These are phyloP conservation scores for Cytospora paraplurivora DNA, from an alignment of 2,329 filamentous ascomycete species.

Conservation along the genomic window DNA sequence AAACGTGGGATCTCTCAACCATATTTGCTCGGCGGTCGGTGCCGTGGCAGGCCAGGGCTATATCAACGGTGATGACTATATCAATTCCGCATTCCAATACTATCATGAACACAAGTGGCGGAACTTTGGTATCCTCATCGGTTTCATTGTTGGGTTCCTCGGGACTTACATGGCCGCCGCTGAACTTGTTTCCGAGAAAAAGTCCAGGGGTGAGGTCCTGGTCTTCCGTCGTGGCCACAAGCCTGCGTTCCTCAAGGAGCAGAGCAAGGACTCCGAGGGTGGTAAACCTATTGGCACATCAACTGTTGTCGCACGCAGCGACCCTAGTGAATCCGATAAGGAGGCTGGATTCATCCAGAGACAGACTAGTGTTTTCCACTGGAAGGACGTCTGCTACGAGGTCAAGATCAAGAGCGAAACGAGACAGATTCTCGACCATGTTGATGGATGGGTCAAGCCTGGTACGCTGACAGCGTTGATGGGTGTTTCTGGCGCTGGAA, in stretches of 20 bases:
- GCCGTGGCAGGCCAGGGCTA: slow-evolving; percentile 52
- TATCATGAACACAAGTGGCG: slow-evolving; percentile 64
- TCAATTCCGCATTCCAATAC: slow-evolving; percentile 59
- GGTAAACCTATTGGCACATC: slow-evolving; percentile 53
- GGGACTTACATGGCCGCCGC: slow-evolving; percentile 63
- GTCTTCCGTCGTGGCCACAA: slow-evolving; percentile 73
- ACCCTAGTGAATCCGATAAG: slow-evolving; percentile 40
- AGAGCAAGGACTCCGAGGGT: slow-evolving; percentile 62
- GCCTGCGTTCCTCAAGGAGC: slow-evolving; percentile 60
- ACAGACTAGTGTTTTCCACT: slow-evolving; percentile 29
- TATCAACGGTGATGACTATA: slow-evolving; percentile 62
- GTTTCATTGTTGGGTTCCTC: slow-evolving; percentile 64
- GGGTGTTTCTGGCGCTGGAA: slow-evolving; percentile 69
- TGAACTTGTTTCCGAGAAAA: slow-evolving; percentile 66
- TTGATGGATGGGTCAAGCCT: slow-evolving; percentile 30
- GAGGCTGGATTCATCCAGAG: slow-evolving; percentile 33
- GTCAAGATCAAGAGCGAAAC: slow-evolving; percentile 29
- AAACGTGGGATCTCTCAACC: slow-evolving; percentile 42
- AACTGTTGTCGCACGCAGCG: slow-evolving; percentile 47
- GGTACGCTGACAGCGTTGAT: slow-evolving; percentile 29
- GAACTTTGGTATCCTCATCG: slow-evolving; percentile 71
- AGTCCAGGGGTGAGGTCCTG: slow-evolving; percentile 76
- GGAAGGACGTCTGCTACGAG: slow-evolving; percentile 30
- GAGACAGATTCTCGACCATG: slow-evolving; percentile 27
- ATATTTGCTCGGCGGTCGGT: slow-evolving; percentile 63